Base-by-base conservation (phyloP, 192 early-diverging fungal species). In the Phlyctochytrium arcticum region DNA sequence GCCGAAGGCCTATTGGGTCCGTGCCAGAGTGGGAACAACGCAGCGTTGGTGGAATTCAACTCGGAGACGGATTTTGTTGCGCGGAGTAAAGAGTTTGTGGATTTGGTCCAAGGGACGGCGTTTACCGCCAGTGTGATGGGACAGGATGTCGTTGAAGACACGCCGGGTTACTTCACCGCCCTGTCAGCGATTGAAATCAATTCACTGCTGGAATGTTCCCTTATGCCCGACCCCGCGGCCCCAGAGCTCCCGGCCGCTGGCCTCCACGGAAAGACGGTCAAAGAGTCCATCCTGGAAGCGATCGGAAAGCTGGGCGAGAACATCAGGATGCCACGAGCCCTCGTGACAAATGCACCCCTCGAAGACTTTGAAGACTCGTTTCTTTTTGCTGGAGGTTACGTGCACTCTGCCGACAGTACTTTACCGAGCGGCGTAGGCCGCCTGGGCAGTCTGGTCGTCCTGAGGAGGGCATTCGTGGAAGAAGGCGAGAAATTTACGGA, bases 11-110 rank as follows among this genome's bases (percentile, higher is more conserved):
- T 91, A 2, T 71, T 92, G 39, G 85, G 85, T n/a, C 83, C 85
- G 5, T 78, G 85, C 9, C 73, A 79, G 2, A 70, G 87, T 47
- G 77, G 86, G 24, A 21, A 10, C 63, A 57, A 72, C 67, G 57
- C 34, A 8, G 54, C 54, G 1, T 70, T 75, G 15, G 57, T 78
- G 6, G 81, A 92, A 83, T 60, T 93, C 23, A 93, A 92, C 73
- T 93, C 90, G 60, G 96, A 98, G 72, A 95, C 96, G 0, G 96
- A 98, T 70, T 98, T 98, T 84, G 96, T 98, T 5, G 90, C 92
- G 7, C 83, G 90, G 57, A 91, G 89, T 65, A 72, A 70, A 27
- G 69, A 87, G 48, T 96, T 96, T 80, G 82, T 86, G 32, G 75
- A 85, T 31, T 78, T 94, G 36, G 90, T 87, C 19, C 29, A 48